A percentile compares a stretch with the other conserved stretches of the same genome.
phyloP scores from a whole-genome alignment of 2,329 filamentous ascomycete species.

The Hypoxylon sp. region DNA sequence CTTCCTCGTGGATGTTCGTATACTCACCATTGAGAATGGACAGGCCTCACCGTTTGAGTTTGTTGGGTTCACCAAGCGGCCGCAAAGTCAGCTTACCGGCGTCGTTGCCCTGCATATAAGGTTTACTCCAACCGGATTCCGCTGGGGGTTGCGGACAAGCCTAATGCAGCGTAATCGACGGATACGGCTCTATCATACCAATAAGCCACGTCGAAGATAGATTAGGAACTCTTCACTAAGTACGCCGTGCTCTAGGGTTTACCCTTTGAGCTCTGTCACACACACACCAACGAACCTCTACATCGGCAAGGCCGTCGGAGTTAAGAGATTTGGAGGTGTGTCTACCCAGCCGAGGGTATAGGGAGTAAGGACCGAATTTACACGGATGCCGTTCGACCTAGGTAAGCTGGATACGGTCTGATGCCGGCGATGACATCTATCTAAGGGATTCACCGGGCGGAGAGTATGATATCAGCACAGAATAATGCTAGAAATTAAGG shows the following conservation, averaged over 20 bases:
- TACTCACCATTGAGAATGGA: not conserved
- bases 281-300: not conserved
- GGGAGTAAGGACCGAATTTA: not conserved
- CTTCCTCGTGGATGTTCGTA: too few species aligned
- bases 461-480: not conserved
- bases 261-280: not conserved
- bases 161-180: not conserved
- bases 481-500: not conserved
- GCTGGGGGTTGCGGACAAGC: not conserved
- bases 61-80: conserved; percentile 8
- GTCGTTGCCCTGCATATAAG: not conserved
- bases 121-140: conserved; percentile 24
- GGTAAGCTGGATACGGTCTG: not conserved
- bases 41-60: not conserved
- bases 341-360: not conserved
- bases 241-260: not conserved
- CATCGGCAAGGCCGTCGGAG: not conserved
- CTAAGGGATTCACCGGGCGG: not conserved
- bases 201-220: not conserved
- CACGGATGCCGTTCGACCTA: not conserved
- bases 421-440: not conserved
- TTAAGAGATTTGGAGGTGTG: not conserved
- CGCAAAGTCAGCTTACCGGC: conserved; percentile 10
- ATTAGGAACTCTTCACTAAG: not conserved
- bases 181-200: not conserved